Base-by-base conservation (phyloP, 2,329 filamentous ascomycete species). In the Aspergillus sp. region DNA sequence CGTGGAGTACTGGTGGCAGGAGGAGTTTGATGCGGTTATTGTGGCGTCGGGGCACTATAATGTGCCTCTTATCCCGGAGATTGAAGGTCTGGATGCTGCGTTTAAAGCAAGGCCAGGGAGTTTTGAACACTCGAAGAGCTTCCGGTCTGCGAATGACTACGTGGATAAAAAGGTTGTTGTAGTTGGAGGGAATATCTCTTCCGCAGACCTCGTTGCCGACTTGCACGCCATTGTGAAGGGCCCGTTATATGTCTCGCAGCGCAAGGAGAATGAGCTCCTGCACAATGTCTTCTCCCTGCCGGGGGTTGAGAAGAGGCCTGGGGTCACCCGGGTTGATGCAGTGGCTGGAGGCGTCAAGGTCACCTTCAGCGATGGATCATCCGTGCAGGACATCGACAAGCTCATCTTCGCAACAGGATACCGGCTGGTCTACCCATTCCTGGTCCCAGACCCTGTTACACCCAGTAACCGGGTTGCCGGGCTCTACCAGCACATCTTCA, bases 11-110 rank as follows among this genome's bases (percentile, higher is more conserved):
- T 76, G 74, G 74, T 75, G 73, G 76, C 59, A 68, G 21, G 72
- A 79, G 59, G 61, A 58, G 0, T 79, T 78, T 21, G 76, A 80
- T 60, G 77, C 76, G 0, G 54, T 79, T 0, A 65, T 79, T 14
- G 73, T 78, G 35, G 77, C 77, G 0, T 73, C 67, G 0, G 77
- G 77, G 0, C 76, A 79, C 58, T 79, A 77, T 56, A 71, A 70
- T 40, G 65, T 79, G 2, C 77, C 77, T 0, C 71, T 67, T 46
- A 64, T 79, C 4, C 77, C 77, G 0, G 59, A 68, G 1, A 72
- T 79, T 7, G 56, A 66, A 0, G 77, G 77, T 0, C 57, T 80
- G 0, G 40, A 56, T 3, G 68, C 69, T 14, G 74, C 67, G 19
- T 68, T 73, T 15, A 52, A 63, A 45, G 59, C 56, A 3, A 70